phyloP scores from a whole-genome alignment of 1,284 basidiomycete genomes.

The Caloboletus inedulis region DNA sequence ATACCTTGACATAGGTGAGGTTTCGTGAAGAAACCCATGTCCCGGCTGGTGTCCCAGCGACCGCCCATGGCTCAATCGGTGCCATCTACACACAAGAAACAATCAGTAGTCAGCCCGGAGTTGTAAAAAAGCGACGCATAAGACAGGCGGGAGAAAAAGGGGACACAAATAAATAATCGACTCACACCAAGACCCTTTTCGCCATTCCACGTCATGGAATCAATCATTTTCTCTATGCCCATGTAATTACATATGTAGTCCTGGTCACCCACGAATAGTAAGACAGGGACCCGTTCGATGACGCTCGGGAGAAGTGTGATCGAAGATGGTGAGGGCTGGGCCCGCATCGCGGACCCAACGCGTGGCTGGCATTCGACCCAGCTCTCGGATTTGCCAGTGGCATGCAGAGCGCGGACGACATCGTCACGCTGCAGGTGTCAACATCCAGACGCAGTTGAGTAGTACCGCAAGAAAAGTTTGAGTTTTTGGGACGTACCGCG shows the following conservation, averaged over 20 bases:
- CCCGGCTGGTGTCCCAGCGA: constrained; percentile 77
- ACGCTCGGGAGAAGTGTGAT: constrained; percentile 79
- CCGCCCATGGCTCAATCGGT: constrained; percentile 75
- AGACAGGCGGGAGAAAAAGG: not conserved
- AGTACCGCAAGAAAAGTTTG: not conserved
- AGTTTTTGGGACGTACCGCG: constrained; percentile 50
- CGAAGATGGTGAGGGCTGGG: constrained; percentile 61
- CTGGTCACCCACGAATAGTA: constrained; percentile 94
- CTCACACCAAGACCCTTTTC: constrained; percentile 80
- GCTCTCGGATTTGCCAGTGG: constrained; percentile 68
- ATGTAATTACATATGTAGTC: constrained; percentile 96
- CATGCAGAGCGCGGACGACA: constrained; percentile 84
- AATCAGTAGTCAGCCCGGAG: not conserved
- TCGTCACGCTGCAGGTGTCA: constrained; percentile 58
- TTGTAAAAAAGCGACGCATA: not conserved
- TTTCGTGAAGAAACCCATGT: constrained; percentile 89
- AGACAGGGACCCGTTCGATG: constrained; percentile 75
- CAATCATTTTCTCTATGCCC: constrained; percentile 85
- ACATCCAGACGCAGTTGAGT: not conserved
- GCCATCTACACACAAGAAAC: constrained; percentile 50
- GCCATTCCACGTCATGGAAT: constrained; percentile 83
- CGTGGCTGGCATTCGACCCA: constrained; percentile 88
- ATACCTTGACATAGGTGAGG: constrained; percentile 88
- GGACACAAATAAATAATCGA: constrained; percentile 15
- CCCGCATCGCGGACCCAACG: constrained; percentile 65